phyloP scores from a whole-genome alignment of 306 rosid genomes.

The Begonia loranthoides region DNA sequence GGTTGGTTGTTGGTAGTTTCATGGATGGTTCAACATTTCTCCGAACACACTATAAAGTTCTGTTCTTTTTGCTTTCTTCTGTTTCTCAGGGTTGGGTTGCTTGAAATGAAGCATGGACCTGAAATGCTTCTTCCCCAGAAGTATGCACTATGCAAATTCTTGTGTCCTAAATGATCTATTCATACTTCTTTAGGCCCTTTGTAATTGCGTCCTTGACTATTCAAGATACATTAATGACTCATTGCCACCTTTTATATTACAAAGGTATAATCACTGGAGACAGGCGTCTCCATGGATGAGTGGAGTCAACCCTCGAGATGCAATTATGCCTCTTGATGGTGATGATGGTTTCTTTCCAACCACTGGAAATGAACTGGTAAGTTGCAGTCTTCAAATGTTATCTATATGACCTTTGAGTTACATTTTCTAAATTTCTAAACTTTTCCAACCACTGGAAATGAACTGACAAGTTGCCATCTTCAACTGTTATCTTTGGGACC shows the following conservation, averaged over 20 bases:
- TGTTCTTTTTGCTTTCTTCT: conserved; percentile 6
- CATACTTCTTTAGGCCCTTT: conserved; percentile 3
- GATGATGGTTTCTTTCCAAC: conserved; percentile 84
- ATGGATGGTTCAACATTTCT: no score
- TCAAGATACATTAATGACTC: background rate
- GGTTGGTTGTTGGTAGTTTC: no score
- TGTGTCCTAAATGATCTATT: no score
- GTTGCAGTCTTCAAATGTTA: conserved; percentile 8
- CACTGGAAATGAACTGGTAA: conserved; percentile 68
- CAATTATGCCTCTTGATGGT: conserved; percentile 64
- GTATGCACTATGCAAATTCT: conserved; percentile 28
- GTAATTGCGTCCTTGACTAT: background rate
- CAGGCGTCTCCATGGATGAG: conserved; percentile 69
- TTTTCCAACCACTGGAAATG: conserved; percentile 22
- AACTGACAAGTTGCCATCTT: conserved; percentile 17
- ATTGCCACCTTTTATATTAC: conserved; percentile 8
- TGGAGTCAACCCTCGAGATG: conserved; percentile 63
- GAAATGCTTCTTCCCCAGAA: conserved; percentile 45
- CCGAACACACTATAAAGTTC: no score
- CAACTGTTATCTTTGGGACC: background rate
- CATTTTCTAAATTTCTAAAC: conserved; percentile 18
- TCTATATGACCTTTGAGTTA: conserved; percentile 2
- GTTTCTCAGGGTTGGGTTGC: conserved; percentile 31
- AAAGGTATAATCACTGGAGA: conserved; percentile 56
- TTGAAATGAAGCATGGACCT: conserved; percentile 42